These are phyloP conservation scores for Saccharomyces hybrid DNA, from an alignment of 1,139 yeast genomes.

Conservation along the genomic window DNA sequence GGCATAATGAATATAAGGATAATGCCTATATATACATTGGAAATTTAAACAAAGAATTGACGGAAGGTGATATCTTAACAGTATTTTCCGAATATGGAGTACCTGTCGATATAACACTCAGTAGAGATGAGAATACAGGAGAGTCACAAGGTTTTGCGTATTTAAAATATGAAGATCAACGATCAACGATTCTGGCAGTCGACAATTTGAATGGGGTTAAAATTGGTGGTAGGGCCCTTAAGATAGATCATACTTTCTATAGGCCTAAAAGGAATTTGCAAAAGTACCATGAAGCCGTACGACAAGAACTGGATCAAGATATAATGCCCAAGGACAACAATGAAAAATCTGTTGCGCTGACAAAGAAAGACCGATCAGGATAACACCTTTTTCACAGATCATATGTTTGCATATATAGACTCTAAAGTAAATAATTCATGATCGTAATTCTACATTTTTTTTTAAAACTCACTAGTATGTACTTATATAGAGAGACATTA, in stretches of 20 bases:
- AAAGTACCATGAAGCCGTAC: slow-evolving; percentile 29
- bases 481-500: background rate
- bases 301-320: slow-evolving; percentile 23
- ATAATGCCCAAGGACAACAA: slow-evolving; percentile 2
- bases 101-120: slow-evolving; percentile 68
- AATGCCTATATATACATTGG: slow-evolving; percentile 64
- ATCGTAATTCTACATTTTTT: background rate
- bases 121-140: slow-evolving; percentile 63
- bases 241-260: slow-evolving; percentile 74
- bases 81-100: slow-evolving; percentile 87
- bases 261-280: slow-evolving; percentile 45
- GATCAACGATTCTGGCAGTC: slow-evolving; percentile 76
- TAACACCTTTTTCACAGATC: background rate
- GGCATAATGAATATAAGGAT: slow-evolving; percentile 83
- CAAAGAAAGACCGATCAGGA: background rate
- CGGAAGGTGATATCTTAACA: slow-evolving; percentile 66
- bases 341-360: background rate
- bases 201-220: slow-evolving; percentile 77
- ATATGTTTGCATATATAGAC: background rate
- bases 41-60: slow-evolving; percentile 54
- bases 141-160: slow-evolving; percentile 72
- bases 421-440: background rate
- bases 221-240: slow-evolving; percentile 48
- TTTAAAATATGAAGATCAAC: slow-evolving; percentile 72
- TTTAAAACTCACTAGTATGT: no score